These are phyloP conservation scores for Lanmaoa pseudosensibilis DNA, from an alignment of 768 basidiomycete species.

Conservation along the genomic window DNA sequence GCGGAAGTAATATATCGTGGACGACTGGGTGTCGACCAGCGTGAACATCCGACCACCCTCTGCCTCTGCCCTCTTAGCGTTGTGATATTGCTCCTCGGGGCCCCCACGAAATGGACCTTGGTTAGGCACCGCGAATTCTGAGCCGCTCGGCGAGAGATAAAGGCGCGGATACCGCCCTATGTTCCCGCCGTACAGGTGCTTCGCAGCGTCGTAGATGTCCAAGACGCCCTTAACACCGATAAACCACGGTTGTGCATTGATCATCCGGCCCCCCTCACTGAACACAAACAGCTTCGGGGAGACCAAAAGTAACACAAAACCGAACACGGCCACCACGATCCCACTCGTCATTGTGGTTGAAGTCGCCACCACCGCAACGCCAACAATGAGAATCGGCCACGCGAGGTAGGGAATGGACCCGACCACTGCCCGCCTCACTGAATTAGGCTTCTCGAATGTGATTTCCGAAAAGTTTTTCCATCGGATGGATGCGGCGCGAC, in stretches of 20 bases:
- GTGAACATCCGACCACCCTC: constrained; percentile 9
- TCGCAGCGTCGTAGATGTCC: constrained; percentile 4
- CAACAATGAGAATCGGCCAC: constrained; percentile 8
- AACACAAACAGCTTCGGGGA: constrained; percentile 10
- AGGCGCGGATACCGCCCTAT: neutral
- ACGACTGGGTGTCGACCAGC: constrained; percentile 17
- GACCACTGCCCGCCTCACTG: constrained; percentile 3
- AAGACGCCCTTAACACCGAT: constrained; percentile 23
- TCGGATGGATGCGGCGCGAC: constrained; percentile 17
- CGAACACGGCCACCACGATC: neutral
- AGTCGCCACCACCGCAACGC: neutral
- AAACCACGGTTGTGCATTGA: constrained; percentile 19
- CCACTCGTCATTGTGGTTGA: neutral
- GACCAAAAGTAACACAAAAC: neutral
- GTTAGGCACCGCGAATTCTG: too few relatives aligned
- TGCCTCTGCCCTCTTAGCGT: neutral
- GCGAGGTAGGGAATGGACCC: constrained; percentile 10
- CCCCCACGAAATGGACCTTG: too few relatives aligned
- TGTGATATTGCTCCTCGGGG: too few relatives aligned
- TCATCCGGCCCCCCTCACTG: constrained; percentile 19
- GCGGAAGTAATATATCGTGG: constrained; percentile 19
- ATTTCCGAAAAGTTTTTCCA: constrained; percentile 23
- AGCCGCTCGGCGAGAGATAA: constrained; percentile 16
- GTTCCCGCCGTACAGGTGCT: constrained; percentile 9
- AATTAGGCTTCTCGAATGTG: constrained; percentile 8